Evolutionary conservation across 2,329 filamentous ascomycete species (phyloP).

Genomic region (Alternaria incomplexa): DNA sequence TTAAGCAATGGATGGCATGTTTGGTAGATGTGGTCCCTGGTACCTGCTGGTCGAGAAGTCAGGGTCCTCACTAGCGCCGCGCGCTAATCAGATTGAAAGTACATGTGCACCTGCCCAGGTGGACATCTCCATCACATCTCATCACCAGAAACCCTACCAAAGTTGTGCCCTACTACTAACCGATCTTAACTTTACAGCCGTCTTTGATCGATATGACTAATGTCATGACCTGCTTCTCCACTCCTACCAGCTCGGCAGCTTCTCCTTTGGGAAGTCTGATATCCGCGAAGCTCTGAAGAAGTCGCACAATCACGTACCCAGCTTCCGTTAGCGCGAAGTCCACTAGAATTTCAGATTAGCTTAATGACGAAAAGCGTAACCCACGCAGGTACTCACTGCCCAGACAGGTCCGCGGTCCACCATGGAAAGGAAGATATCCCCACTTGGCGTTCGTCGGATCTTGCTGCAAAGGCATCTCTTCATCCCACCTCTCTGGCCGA

Average conservation of each 20-base stretch:
- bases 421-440: slow-evolving; percentile 40
- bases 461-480: neutral
- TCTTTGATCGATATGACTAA: neutral
- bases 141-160: neutral
- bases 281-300: neutral
- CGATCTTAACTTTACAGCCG: neutral
- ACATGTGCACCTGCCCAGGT: neutral
- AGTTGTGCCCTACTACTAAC: neutral
- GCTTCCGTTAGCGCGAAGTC: neutral
- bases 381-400: slow-evolving; percentile 4
- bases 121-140: neutral
- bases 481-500: slow-evolving; percentile 43
- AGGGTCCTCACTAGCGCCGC: neutral
- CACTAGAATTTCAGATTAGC: neutral
- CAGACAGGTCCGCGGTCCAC: slow-evolving; percentile 37
- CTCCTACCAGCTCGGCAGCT: neutral
- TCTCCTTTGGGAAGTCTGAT: neutral
- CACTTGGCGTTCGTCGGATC: slow-evolving; percentile 13
- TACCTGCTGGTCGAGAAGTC: neutral
- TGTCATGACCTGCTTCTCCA: neutral
- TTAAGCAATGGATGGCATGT: neutral
- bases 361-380: no score
- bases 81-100: neutral
- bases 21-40: neutral
- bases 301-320: neutral